Evolutionary conservation across 2,329 filamentous ascomycete species (phyloP).

Genomic region (Diaporthe ilicicola): DNA sequence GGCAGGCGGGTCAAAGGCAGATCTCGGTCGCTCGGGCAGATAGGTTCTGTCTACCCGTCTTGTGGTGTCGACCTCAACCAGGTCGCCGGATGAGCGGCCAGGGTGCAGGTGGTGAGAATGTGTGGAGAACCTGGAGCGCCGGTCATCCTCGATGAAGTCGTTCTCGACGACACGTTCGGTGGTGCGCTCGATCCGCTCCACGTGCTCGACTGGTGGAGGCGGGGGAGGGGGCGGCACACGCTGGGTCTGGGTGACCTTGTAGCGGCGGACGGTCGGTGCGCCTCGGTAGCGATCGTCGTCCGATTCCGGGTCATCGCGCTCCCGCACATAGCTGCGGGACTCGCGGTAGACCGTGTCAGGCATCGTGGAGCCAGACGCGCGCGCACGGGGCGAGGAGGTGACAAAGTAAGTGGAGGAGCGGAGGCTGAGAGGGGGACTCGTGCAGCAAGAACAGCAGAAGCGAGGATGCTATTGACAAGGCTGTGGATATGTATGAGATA

Average conservation of each 20-base stretch:
- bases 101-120: constrained; percentile 35
- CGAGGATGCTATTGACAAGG: neutral
- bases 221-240: constrained; percentile 9
- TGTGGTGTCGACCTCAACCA: constrained; percentile 49
- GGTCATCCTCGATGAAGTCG: constrained; percentile 53
- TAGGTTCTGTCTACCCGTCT: constrained; percentile 50
- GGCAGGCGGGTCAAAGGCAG: constrained; percentile 53
- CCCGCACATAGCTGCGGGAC: constrained; percentile 43
- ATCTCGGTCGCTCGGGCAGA: constrained; percentile 59
- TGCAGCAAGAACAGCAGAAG: neutral
- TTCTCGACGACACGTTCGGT: constrained; percentile 45
- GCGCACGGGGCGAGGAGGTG: neutral
- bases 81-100: constrained; percentile 50
- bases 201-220: constrained; percentile 37
- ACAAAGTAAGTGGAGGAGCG: neutral
- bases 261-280: constrained; percentile 58
- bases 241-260: constrained; percentile 55
- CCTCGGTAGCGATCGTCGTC: constrained; percentile 57
- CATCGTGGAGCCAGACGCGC: constrained; percentile 36
- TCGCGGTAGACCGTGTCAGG: constrained; percentile 45
- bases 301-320: constrained; percentile 45
- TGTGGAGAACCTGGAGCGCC: constrained; percentile 52
- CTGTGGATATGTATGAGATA: constrained; percentile 14
- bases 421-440: neutral
- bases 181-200: constrained; percentile 50